Evolutionary conservation across 2,329 filamentous ascomycete genomes (phyloP).

Genomic region (Amphichorda felina): DNA sequence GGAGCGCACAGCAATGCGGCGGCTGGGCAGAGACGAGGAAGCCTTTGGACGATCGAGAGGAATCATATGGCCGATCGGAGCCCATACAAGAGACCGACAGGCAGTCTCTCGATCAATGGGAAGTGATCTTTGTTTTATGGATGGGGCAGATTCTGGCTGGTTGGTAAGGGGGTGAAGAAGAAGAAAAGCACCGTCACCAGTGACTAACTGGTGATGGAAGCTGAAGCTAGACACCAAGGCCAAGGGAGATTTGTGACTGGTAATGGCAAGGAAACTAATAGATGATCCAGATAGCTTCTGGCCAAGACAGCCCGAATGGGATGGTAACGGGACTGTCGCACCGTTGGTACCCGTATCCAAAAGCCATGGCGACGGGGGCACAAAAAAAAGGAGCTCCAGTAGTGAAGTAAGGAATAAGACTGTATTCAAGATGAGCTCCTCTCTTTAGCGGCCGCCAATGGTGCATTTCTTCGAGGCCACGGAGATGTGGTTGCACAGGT

Average conservation of each 20-base stretch:
- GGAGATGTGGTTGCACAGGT: too few species aligned
- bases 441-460: too few species aligned
- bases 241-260: too few species aligned
- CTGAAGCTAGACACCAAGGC: too few species aligned
- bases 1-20: background rate
- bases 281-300: background rate
- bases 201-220: too few species aligned
- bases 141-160: too few species aligned
- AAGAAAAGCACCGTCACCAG: too few species aligned
- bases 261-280: background rate
- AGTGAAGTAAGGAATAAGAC: constrained; percentile 1
- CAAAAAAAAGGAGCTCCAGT: background rate
- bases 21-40: background rate
- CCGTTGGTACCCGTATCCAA: background rate
- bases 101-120: background rate
- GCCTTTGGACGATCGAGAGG: background rate
- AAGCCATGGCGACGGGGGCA: background rate
- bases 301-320: background rate
- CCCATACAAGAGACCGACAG: background rate
- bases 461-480: too few species aligned
- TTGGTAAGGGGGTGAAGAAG: too few species aligned
- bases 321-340: background rate
- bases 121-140: background rate
- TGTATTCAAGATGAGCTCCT: background rate
- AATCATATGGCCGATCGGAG: constrained; percentile 1